Percentiles rank a stretch among this genome's conserved stretches.
These are phyloP conservation scores for Rhizoclosmatium sp. DNA, from an alignment of 192 early-diverging fungal genomes.

Conservation along the genomic window DNA sequence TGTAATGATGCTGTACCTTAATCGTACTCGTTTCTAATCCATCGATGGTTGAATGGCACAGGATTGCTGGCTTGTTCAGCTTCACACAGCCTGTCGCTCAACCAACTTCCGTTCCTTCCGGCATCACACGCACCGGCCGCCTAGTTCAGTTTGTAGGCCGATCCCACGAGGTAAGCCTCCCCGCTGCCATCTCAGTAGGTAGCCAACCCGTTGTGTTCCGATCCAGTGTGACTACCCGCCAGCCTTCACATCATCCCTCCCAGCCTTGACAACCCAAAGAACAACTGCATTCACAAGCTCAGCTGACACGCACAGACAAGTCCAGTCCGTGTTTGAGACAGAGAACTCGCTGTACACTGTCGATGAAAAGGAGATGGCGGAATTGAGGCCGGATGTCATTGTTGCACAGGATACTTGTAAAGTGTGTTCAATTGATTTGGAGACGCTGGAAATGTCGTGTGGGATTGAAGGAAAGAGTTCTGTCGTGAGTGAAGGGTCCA, in stretches of 20 bases:
- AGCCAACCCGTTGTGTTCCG: background rate
- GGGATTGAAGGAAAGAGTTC: conserved; percentile 8
- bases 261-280: background rate
- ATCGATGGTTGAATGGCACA: background rate
- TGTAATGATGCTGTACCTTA: background rate
- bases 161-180: conserved; percentile 10
- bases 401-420: conserved; percentile 49
- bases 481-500: background rate
- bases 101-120: background rate
- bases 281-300: background rate
- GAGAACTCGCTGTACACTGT: conserved; percentile 45
- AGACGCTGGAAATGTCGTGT: conserved; percentile 35
- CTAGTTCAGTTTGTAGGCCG: background rate
- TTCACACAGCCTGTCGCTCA: background rate
- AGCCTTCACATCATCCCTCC: background rate
- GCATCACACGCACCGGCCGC: background rate
- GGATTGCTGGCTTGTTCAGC: conserved; percentile 4
- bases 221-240: conserved; percentile 22
- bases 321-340: conserved; percentile 13
- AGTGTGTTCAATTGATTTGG: conserved; percentile 51
- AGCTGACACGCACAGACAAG: conserved; percentile 2
- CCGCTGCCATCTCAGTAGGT: background rate
- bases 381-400: conserved; percentile 39
- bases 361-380: conserved; percentile 29
- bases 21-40: background rate